Base-by-base conservation (phyloP, 2,329 filamentous ascomycete species). In the Aschersonia sp. region DNA sequence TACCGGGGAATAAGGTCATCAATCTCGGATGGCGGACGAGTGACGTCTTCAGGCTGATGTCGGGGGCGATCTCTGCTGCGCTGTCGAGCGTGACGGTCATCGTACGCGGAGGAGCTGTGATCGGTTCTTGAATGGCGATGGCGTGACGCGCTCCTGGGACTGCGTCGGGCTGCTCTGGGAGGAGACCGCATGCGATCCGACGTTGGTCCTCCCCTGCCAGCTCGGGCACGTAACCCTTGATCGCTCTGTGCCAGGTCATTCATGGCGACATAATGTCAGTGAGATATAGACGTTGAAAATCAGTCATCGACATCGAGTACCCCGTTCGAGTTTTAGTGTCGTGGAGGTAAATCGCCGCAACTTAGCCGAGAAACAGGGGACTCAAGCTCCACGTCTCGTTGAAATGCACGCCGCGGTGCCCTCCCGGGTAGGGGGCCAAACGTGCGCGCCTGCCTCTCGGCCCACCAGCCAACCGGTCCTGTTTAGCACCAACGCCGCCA, bases 201-300 rank as follows among this genome's bases (percentile, higher is more conserved):
- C 49, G 58, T 51, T 50, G 58, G 59, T 52, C 58, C 51, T 55
- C 61, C 60, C 59, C 61, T 60, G 52, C 63, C 61, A 51, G 55
- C 54, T 55, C 62, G 59, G 59, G 59, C 60, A 60, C 61, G 55
- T 52, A 66, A 62, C 60, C 61, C 57, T 54, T 61, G 55, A 46
- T 66, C 55, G 55, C 55, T 57, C 61, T 59, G 58, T 56, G 59
- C 57, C 50, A 57, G 58, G 60, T 66, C 62, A 58, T 53, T 66
- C 65, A 68, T 68, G 60, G 64, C 62, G 64, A 60, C 63, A 67
- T 66, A 54, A 61, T 58, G 59, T 59, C 56, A 58, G 55, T 58
- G 60, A 61, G 56, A 59, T 56, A 56, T 57, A 64, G 58, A 55
- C 56, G 57, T 57, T 55, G 58, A 52, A 58, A 55, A 53, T 52